These are phyloP conservation scores for Westerdykella sp. DNA, from an alignment of 2,329 filamentous ascomycete species.

Conservation along the genomic window DNA sequence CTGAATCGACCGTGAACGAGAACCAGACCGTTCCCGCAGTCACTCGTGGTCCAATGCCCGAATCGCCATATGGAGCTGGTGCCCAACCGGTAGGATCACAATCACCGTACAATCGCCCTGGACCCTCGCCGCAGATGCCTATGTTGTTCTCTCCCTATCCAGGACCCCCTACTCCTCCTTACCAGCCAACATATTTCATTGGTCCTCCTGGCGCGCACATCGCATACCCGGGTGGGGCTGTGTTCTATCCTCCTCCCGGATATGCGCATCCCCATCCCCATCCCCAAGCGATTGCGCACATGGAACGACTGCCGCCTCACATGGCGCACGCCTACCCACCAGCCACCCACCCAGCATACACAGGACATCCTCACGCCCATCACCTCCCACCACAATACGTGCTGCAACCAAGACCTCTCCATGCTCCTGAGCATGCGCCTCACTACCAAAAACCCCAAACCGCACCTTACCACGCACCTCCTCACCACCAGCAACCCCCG, in stretches of 20 bases:
- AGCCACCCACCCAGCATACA: constrained; percentile 4
- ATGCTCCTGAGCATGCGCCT: constrained; percentile 3
- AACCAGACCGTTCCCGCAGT: constrained; percentile 72
- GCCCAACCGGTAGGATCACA: constrained; percentile 51
- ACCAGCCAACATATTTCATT: constrained; percentile 35
- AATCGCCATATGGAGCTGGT: constrained; percentile 50
- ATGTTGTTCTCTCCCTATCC: constrained; percentile 37
- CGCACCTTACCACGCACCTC: constrained; percentile 36
- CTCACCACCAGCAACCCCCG: constrained; percentile 31
- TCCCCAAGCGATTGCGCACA: constrained; percentile 4
- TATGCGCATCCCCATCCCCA: background rate
- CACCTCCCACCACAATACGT: constrained; percentile 9
- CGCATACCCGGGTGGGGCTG: no score
- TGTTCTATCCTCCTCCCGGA: background rate
- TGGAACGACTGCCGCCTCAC: constrained; percentile 7
- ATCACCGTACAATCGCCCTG: constrained; percentile 42
- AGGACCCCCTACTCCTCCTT: constrained; percentile 39
- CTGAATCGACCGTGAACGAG: constrained; percentile 89
- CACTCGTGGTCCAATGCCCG: constrained; percentile 64
- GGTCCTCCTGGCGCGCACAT: constrained; percentile 3
- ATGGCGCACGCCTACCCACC: constrained; percentile 1
- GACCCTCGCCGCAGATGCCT: constrained; percentile 34
- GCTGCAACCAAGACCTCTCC: background rate
- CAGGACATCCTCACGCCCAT: constrained; percentile 1
- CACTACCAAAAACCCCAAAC: constrained; percentile 1